Evolutionary conservation across 129 eudicot species (phyloP).

Genomic region (Flaveria linearis): DNA sequence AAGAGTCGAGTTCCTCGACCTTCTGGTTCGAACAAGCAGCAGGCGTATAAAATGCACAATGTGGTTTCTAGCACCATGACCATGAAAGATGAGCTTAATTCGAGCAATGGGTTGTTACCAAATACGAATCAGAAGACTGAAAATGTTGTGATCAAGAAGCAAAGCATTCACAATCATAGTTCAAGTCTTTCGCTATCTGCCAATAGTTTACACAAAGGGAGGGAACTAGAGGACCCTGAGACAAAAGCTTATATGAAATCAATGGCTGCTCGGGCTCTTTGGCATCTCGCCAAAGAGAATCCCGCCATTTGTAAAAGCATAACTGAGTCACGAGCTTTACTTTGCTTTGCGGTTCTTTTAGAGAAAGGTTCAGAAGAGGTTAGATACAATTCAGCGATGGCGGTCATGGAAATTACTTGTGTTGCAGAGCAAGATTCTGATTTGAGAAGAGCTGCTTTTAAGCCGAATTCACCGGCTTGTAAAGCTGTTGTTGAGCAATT

Average conservation of each 20-base stretch:
- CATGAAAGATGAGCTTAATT: conserved; percentile 29
- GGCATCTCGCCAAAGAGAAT: conserved; percentile 46
- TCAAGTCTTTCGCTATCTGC: conserved; percentile 26
- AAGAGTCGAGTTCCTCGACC: conserved; percentile 36
- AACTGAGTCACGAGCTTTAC: conserved; percentile 53
- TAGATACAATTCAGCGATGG: conserved; percentile 50
- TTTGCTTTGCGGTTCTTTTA: conserved; percentile 49
- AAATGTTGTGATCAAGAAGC: conserved; percentile 29
- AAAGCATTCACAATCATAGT: conserved; percentile 30
- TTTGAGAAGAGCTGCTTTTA: conserved; percentile 45
- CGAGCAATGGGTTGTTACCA: conserved; percentile 21
- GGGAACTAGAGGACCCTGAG: conserved; percentile 46
- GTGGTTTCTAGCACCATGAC: conserved; percentile 48
- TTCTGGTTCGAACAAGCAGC: conserved; percentile 30
- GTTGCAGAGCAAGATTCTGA: conserved; percentile 51
- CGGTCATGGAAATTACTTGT: conserved; percentile 49
- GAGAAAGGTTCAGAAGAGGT: conserved; percentile 54
- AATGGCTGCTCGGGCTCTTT: conserved; percentile 52
- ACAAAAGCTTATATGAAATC: conserved; percentile 47
- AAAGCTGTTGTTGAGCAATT: conserved; percentile 46
- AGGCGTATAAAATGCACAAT: conserved; percentile 39
- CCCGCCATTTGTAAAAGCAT: conserved; percentile 44
- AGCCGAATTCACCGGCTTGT: conserved; percentile 49
- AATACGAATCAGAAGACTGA: conserved; percentile 9
- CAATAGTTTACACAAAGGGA: conserved; percentile 40